Evolutionary conservation across 2,329 filamentous ascomycete species (phyloP).

Genomic region (Colletotrichum tamarilloi): DNA sequence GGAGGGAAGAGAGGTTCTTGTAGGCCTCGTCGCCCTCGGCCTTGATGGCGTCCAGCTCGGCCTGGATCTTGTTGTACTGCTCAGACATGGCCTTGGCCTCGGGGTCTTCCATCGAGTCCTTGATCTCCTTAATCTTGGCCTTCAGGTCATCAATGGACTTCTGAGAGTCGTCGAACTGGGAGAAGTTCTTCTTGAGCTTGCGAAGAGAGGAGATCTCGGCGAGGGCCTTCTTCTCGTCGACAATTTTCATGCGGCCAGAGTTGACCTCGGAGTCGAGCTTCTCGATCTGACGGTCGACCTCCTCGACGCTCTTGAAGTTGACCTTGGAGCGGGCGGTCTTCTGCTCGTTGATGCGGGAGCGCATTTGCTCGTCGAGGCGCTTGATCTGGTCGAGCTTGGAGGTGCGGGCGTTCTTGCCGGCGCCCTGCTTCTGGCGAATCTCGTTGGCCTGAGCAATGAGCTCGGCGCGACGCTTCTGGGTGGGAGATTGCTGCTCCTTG

Average conservation of each 20-base stretch:
- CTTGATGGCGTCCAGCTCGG: slow-evolving; percentile 90
- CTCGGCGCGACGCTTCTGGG: slow-evolving; percentile 85
- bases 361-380: slow-evolving; percentile 88
- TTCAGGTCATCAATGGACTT: slow-evolving; percentile 91
- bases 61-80: slow-evolving; percentile 85
- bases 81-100: slow-evolving; percentile 90
- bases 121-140: slow-evolving; percentile 87
- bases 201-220: slow-evolving; percentile 83
- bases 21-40: slow-evolving; percentile 90
- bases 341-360: slow-evolving; percentile 85
- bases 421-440: slow-evolving; percentile 88
- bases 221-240: slow-evolving; percentile 96
- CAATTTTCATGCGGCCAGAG: slow-evolving; percentile 90
- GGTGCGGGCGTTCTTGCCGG: slow-evolving; percentile 84
- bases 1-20: slow-evolving; percentile 86
- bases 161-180: slow-evolving; percentile 83
- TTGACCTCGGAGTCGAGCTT: slow-evolving; percentile 87
- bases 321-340: slow-evolving; percentile 86
- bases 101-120: slow-evolving; percentile 90
- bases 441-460: slow-evolving; percentile 83
- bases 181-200: slow-evolving; percentile 93
- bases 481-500: slow-evolving; percentile 83
- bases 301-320: slow-evolving; percentile 87
- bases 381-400: slow-evolving; percentile 91
- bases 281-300: slow-evolving; percentile 86